These are phyloP conservation scores for Phytophthora podocarpi DNA, from an alignment of 352 stramenopile species.

Conservation along the genomic window DNA sequence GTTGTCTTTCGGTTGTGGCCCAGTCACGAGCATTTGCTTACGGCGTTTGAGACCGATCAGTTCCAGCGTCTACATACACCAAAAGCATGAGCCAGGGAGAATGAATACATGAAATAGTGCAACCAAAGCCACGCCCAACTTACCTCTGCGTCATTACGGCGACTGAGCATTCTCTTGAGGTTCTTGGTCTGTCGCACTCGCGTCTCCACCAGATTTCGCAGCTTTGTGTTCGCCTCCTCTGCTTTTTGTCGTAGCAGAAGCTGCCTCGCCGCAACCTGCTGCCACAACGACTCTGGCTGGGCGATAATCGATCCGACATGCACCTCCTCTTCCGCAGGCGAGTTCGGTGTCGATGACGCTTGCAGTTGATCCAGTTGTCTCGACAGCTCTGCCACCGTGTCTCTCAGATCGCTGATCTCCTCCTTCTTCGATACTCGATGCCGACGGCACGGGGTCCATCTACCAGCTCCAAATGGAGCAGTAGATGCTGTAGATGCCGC, in stretches of 20 bases:
- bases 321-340: conserved; percentile 7
- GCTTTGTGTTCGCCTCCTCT: conserved; percentile 20
- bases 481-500: not conserved
- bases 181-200: conserved; percentile 39
- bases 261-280: conserved; percentile 28
- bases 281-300: conserved; percentile 28
- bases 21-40: conserved; percentile 16
- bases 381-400: conserved; percentile 27
- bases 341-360: conserved; percentile 14
- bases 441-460: conserved; percentile 3
- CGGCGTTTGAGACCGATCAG: conserved; percentile 28
- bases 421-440: conserved; percentile 28
- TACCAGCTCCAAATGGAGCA: too few species aligned
- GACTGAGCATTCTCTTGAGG: conserved; percentile 41
- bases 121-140: not conserved
- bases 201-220: conserved; percentile 15
- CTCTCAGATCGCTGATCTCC: conserved; percentile 34
- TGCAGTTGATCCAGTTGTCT: conserved; percentile 30
- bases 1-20: conserved; percentile 15
- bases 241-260: conserved; percentile 22
- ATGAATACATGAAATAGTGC: too few species aligned
- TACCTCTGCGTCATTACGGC: conserved; percentile 28
- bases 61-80: conserved; percentile 22
- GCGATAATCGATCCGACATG: conserved; percentile 13
- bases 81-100: not conserved